Base-by-base conservation (phyloP, 441 rosid genomes). In the Omphalea diandra region DNA sequence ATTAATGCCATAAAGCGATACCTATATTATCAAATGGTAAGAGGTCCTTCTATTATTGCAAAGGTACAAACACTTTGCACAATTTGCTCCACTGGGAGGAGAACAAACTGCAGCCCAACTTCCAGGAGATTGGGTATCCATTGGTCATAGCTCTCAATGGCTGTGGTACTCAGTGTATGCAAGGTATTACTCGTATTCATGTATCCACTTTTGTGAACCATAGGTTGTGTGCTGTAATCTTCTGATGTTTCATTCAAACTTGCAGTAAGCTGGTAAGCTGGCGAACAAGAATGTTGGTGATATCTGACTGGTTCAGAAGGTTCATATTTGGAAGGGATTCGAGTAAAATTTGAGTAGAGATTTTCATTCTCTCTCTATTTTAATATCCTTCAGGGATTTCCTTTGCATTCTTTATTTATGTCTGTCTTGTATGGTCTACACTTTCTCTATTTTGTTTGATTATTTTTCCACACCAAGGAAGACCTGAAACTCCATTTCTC, bases 151-250 rank as follows among this genome's bases (percentile, higher is more conserved):
- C 55, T 33, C 77, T 20, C 93, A 83, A 71, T 86, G 93, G 90
- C 91, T 88, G 12, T 86, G 90, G 90, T 88, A 88, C 69, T 83
- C 93, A 11, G 81, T 86, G 67, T 88, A 88, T 69, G 86, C 91
- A 33, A 86, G 87, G 89, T 85, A 75, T 72, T 4, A 32, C n/a
- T 65, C 52, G 15, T 11, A 14, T 18, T 57, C 17, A 24, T 32
- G 0, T 17, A 38, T 61, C 12, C 14, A 14, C 0, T 59, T 55
- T 9, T 26, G 5, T n/a, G 43, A 18, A 32, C 32, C 3, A 12
- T 11, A 2, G 27, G 7, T 24, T 15, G 29, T 20, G 5, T 27
- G 22, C n/a, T 62, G 22, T 35, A 29, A 53, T 31, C 17, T 12
- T 26, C 60, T 44, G 26, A 44, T 46, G 33, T 2, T 58, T 64